phyloP scores from a whole-genome alignment of 225 moss, liverwort and hornwort genomes.

The Takakia lepidozioides region DNA sequence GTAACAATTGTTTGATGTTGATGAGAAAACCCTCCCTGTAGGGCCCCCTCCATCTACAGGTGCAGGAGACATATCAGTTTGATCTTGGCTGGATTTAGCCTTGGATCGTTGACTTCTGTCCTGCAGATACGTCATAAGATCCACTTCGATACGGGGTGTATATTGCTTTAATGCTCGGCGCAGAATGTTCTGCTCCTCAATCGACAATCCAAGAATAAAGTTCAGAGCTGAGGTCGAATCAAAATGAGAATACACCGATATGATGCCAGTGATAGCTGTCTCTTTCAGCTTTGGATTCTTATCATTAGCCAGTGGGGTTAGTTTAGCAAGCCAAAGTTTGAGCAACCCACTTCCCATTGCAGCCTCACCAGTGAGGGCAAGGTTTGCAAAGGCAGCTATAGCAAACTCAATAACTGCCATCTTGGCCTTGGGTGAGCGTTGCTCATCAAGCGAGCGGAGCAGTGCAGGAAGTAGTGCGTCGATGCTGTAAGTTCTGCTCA shows the following conservation, averaged over 20 bases:
- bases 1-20: conserved; percentile 10
- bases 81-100: conserved; percentile 22
- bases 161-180: conserved; percentile 65
- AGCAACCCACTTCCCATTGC: conserved; percentile 34
- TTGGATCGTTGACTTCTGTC: conserved; percentile 48
- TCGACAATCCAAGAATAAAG: conserved; percentile 58
- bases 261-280: conserved; percentile 52
- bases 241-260: conserved; percentile 63
- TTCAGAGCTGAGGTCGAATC: conserved; percentile 60
- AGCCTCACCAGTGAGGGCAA: conserved; percentile 34
- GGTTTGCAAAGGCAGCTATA: conserved; percentile 48
- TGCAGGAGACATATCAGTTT: conserved; percentile 9
- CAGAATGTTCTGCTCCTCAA: conserved; percentile 69
- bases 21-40: conserved; percentile 19
- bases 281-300: conserved; percentile 65
- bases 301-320: conserved; percentile 62
- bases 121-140: conserved; percentile 65
- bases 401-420: conserved; percentile 43
- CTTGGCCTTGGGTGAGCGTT: conserved; percentile 37
- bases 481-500: conserved; percentile 24
- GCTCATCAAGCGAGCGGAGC: conserved; percentile 42
- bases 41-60: conserved; percentile 8
- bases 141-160: conserved; percentile 74
- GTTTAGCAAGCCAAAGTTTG: conserved; percentile 69
- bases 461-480: conserved; percentile 24